Evolutionary conservation across 371 early-diverging fungal species (phyloP), one percentile per base, ranked within the genome.

Genomic region (Rhizopus delemar): DNA sequence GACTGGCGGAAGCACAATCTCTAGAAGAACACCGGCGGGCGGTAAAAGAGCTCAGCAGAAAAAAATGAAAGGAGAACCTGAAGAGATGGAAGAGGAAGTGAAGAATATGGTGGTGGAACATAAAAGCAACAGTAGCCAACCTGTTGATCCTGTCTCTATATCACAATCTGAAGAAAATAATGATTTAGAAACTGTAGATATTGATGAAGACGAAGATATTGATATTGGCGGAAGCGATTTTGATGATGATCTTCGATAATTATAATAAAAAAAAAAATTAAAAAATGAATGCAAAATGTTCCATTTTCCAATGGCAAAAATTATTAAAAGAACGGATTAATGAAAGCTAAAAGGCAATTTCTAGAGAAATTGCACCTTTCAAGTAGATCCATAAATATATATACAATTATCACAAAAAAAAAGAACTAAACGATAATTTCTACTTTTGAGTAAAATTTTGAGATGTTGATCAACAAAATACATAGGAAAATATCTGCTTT

Each of bases 161-260:
- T n/a, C 46, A 45, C 7, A 11, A 8, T 45, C 46, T 13, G 48
- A 53, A 32, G 46, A 32, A 22, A 16, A 51, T 4, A 39, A 46
- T 1, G 22, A 22, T 22, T 22, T 22, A 22, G 22, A 22, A 22
- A 22, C 22, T 22, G 62, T 51, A 8, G 82, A 81, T n/a, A 73
- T 78, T 16, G 83, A 85, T 22, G 83, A 82, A 36, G 85, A 85
- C 53, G 85, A 85, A 60, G 85, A 85, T 46, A 83, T 85, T 68
- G 83, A 83, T 56, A 83, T 85, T 63, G 86, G 86, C 61, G 86
- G 86, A 11, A 83, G 82, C 52, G 86, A 85, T 61, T 76, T 78
- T 35, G 86, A 81, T 56, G 86, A 85, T 61, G 86, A 81, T 59
- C 65, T 81, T 61, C 73, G 81, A 33, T 78, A 43, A 41, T 39